A percentile compares a stretch with the other conserved stretches of the same genome.
Conservation (phyloP, 306 rosid genomes). For the Phaseolus lunatus region DNA sequence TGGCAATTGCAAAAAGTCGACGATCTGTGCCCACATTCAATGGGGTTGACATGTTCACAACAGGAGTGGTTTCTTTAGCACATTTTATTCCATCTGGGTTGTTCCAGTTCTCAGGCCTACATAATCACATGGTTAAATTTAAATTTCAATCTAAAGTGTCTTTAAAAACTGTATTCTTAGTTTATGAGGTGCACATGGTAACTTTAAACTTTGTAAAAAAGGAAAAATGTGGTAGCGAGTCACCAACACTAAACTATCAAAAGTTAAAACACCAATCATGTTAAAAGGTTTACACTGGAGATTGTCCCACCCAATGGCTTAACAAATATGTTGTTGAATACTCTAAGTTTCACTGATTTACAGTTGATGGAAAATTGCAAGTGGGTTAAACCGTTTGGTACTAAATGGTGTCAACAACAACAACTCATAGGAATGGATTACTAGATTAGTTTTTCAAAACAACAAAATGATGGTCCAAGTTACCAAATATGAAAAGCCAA, state of each 20-base stretch:
- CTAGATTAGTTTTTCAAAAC: background rate
- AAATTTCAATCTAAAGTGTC: background rate
- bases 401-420: background rate
- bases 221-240: background rate
- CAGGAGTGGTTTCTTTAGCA: conserved; percentile 84
- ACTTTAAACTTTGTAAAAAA: background rate
- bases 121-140: conserved; percentile 23
- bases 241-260: conserved; percentile 28
- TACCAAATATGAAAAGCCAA: background rate
- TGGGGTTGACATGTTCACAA: conserved; percentile 65
- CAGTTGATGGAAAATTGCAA: background rate
- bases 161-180: background rate
- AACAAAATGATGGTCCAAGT: background rate
- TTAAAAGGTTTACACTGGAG: background rate
- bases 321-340: background rate
- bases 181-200: background rate
- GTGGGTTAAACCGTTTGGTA: background rate
- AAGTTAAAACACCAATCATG: background rate
- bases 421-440: background rate
- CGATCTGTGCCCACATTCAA: conserved; percentile 92
- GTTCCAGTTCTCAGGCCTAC: conserved; percentile 93
- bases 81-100: conserved; percentile 94
- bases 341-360: background rate
- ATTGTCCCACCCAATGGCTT: background rate
- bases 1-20: conserved; percentile 64